Percentiles rank a stretch among this genome's conserved stretches.
Evolutionary conservation across 2,329 filamentous ascomycete species (phyloP).

Genomic region (Calonectria montana): DNA sequence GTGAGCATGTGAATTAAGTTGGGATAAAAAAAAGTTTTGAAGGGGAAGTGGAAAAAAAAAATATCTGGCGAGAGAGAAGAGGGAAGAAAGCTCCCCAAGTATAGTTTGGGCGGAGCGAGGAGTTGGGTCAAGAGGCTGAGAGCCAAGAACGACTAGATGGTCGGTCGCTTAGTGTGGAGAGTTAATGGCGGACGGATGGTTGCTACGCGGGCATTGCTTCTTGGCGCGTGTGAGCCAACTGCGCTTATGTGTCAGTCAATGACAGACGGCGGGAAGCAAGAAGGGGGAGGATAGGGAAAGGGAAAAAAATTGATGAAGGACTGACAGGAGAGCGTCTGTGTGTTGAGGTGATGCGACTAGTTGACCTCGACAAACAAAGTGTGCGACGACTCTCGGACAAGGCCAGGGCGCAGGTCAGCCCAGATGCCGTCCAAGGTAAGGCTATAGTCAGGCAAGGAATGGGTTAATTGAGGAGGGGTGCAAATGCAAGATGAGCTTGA

Average conservation of each 20-base stretch:
- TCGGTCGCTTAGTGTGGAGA: conserved; percentile 16
- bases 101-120: neutral
- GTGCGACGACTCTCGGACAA: conserved; percentile 28
- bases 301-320: conserved; percentile 21
- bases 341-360: conserved; percentile 22
- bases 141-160: conserved; percentile 17
- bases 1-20: neutral
- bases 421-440: conserved; percentile 39
- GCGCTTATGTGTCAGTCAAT: neutral
- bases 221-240: neutral
- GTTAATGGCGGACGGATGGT: neutral
- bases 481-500: conserved; percentile 12
- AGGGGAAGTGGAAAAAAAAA: neutral
- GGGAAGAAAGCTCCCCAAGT: neutral
- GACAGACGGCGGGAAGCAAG: neutral
- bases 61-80: neutral
- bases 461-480: conserved; percentile 24
- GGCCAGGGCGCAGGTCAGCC: conserved; percentile 35
- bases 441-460: conserved; percentile 38
- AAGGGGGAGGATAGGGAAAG: conserved; percentile 5
- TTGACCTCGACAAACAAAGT: conserved; percentile 22
- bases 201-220: conserved; percentile 2
- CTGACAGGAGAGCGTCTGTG: conserved; percentile 3
- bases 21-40: neutral
- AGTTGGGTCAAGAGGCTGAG: conserved; percentile 23